These are phyloP conservation scores for Magnusiomyces tetraspermus DNA, from an alignment of 1,139 yeast species.

Conservation along the genomic window DNA sequence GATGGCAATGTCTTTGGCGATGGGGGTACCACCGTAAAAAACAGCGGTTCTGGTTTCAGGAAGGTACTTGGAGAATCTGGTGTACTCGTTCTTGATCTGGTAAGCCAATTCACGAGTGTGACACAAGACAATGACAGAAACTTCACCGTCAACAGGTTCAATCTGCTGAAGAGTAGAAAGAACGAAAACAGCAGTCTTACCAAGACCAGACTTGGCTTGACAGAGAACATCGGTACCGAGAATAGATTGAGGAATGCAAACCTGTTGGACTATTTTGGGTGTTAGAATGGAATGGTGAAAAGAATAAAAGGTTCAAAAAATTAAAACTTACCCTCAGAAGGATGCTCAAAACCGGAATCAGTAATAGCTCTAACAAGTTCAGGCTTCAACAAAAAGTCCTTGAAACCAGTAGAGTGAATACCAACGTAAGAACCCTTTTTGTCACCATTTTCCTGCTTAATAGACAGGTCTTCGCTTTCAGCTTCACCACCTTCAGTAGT, in stretches of 20 bases:
- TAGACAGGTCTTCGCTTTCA: slow-evolving; percentile 23
- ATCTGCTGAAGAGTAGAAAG: slow-evolving; percentile 92
- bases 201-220: slow-evolving; percentile 99
- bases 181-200: slow-evolving; percentile 97
- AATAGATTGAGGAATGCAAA: slow-evolving; percentile 95
- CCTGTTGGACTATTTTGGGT: slow-evolving; percentile 68
- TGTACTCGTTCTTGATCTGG: slow-evolving; percentile 95
- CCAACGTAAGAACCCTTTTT: slow-evolving; percentile 98
- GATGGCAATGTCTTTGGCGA: slow-evolving; percentile 75
- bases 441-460: slow-evolving; percentile 48
- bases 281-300: neutral
- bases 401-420: slow-evolving; percentile 96
- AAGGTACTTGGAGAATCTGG: slow-evolving; percentile 96
- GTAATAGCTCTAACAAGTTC: slow-evolving; percentile 95
- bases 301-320: neutral
- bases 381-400: slow-evolving; percentile 93
- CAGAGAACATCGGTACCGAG: slow-evolving; percentile 96
- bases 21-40: slow-evolving; percentile 92
- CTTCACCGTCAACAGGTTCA: slow-evolving; percentile 96
- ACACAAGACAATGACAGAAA: slow-evolving; percentile 87
- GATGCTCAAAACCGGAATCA: slow-evolving; percentile 99
- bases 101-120: slow-evolving; percentile 98
- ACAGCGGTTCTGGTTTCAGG: slow-evolving; percentile 97
- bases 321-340: slow-evolving; percentile 81
- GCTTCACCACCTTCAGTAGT: slow-evolving; percentile 25